These are phyloP conservation scores for Daedaleopsis nitida DNA, from an alignment of 768 basidiomycete species.

Conservation along the genomic window DNA sequence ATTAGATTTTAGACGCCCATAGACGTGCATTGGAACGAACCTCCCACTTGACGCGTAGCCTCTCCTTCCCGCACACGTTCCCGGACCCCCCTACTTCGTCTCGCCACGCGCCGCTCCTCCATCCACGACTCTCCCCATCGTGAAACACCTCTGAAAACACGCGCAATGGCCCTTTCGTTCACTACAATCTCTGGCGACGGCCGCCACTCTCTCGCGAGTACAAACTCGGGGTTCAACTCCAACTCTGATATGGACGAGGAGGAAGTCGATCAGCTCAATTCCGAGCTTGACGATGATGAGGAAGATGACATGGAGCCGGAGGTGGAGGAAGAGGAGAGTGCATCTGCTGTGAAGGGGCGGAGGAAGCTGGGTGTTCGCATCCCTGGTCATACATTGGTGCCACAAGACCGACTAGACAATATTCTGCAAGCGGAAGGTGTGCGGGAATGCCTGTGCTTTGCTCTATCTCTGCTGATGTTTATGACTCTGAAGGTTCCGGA, in stretches of 20 bases:
- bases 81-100: neutral
- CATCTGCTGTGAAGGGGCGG: constrained; percentile 28
- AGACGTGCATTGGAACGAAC: constrained; percentile 3
- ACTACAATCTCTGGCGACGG: constrained; percentile 13
- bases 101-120: neutral
- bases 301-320: constrained; percentile 24
- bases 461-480: neutral
- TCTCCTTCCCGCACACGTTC: constrained; percentile 15
- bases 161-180: constrained; percentile 25
- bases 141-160: neutral
- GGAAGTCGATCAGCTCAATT: constrained; percentile 68
- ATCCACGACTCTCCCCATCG: neutral
- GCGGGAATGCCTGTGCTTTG: constrained; percentile 19
- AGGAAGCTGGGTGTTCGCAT: constrained; percentile 43
- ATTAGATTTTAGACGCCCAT: constrained; percentile 18
- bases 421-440: constrained; percentile 80
- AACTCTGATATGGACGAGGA: constrained; percentile 50
- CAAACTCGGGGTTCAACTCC: constrained; percentile 22
- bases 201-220: constrained; percentile 15
- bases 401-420: constrained; percentile 66
- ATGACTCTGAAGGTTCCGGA: constrained; percentile 46
- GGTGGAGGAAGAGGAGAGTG: constrained; percentile 8
- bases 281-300: constrained; percentile 46
- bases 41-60: constrained; percentile 16
- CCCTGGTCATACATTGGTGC: constrained; percentile 69